phyloP scores from a whole-genome alignment of 768 basidiomycete species.

The Pulveroboletus sp. region DNA sequence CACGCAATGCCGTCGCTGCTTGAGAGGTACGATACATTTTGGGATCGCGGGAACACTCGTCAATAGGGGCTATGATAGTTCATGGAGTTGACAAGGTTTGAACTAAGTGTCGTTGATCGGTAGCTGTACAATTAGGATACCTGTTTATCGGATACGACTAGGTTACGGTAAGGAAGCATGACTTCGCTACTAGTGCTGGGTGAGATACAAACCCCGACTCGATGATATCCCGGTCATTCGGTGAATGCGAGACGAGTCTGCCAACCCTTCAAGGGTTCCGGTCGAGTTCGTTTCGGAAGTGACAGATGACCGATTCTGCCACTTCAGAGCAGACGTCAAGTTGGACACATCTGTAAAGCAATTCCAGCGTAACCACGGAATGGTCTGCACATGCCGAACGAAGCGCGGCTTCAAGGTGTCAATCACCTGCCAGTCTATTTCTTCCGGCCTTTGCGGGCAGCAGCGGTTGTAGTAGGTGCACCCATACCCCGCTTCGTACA shows the following conservation, averaged over 20 bases:
- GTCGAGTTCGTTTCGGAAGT: not conserved
- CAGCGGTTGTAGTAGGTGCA: slow-evolving; percentile 23
- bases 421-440: slow-evolving; percentile 29
- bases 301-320: not conserved
- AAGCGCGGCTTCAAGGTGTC: not conserved
- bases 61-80: no score
- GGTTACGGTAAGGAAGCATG: not conserved
- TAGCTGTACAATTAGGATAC: slow-evolving; percentile 1
- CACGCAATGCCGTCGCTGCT: not conserved
- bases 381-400: not conserved
- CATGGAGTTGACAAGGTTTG: slow-evolving; percentile 1
- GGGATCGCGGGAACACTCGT: no score
- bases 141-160: not conserved
- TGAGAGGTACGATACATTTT: slow-evolving; percentile 1
- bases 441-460: slow-evolving; percentile 40
- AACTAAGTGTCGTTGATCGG: not conserved
- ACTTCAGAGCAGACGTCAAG: not conserved
- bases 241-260: not conserved
- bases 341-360: slow-evolving; percentile 1
- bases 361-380: not conserved
- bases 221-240: not conserved
- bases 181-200: not conserved
- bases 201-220: not conserved
- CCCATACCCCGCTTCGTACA: slow-evolving; percentile 41
- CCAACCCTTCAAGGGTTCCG: not conserved